Conservation (phyloP, 192 early-diverging fungal species). For the Gamsiella multidivaricata region DNA sequence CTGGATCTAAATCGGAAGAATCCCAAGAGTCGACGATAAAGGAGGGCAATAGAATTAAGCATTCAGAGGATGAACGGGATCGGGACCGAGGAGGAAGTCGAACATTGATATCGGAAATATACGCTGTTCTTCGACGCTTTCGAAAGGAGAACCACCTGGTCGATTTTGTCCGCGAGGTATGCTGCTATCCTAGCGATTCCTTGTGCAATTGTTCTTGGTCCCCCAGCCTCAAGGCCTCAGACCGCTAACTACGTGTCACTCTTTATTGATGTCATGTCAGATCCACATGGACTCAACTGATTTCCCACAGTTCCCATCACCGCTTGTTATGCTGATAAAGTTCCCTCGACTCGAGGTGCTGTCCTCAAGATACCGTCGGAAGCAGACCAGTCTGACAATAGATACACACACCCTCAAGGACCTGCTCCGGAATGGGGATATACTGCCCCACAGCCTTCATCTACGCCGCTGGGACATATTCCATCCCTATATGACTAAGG, state of each 20-base stretch:
- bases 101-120: slow-evolving; percentile 51
- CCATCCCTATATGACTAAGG: slow-evolving; percentile 59
- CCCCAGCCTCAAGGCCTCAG: too few species aligned
- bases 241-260: too few species aligned
- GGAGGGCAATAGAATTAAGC: slow-evolving; percentile 19
- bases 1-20: not conserved
- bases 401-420: slow-evolving; percentile 59
- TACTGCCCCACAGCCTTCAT: slow-evolving; percentile 37
- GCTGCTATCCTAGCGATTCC: not conserved
- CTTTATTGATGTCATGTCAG: slow-evolving; percentile 26
- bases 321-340: slow-evolving; percentile 64
- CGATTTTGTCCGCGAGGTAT: slow-evolving; percentile 56
- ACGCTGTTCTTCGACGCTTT: slow-evolving; percentile 61
- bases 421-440: slow-evolving; percentile 43
- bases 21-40: not conserved
- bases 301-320: slow-evolving; percentile 55
- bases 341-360: slow-evolving; percentile 56
- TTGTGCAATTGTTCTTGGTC: too few species aligned
- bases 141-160: slow-evolving; percentile 54
- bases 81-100: slow-evolving; percentile 45
- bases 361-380: slow-evolving; percentile 51
- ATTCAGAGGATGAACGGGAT: slow-evolving; percentile 49
- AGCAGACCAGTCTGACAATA: slow-evolving; percentile 53
- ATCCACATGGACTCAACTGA: slow-evolving; percentile 63
- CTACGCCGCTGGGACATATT: slow-evolving; percentile 54